These are phyloP conservation scores for Cladosporium oxysporum DNA, from an alignment of 2,329 filamentous ascomycete genomes.

Conservation along the genomic window DNA sequence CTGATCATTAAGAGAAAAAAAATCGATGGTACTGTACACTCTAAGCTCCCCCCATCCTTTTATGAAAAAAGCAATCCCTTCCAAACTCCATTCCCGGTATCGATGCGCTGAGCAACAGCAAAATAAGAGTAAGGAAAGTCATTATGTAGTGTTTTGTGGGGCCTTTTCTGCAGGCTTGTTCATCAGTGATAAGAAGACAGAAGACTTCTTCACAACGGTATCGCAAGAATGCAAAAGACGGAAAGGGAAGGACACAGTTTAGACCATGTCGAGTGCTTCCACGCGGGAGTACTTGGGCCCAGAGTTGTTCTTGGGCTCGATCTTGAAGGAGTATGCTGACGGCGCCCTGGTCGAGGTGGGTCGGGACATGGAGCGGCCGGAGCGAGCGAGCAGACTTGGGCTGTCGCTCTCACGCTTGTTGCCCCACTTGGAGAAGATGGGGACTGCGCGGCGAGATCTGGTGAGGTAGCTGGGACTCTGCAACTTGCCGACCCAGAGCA, in stretches of 20 bases:
- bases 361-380: constrained; percentile 14
- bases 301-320: constrained; percentile 12
- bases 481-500: constrained; percentile 32
- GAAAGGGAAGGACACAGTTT: background rate
- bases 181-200: background rate
- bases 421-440: constrained; percentile 19
- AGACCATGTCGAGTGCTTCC: constrained; percentile 20
- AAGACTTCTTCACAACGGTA: background rate
- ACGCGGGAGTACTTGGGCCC: constrained; percentile 12
- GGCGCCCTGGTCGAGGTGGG: constrained; percentile 13
- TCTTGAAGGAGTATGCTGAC: constrained; percentile 20
- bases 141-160: constrained; percentile 8
- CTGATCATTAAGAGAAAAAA: background rate
- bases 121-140: constrained; percentile 4
- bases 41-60: background rate
- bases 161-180: background rate
- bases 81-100: background rate
- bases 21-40: background rate
- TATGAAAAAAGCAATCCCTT: background rate
- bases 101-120: background rate
- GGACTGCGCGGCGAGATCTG: constrained; percentile 12
- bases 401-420: constrained; percentile 20
- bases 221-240: background rate
- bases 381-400: constrained; percentile 19
- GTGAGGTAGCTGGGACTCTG: constrained; percentile 25